A percentile compares a stretch with the other conserved stretches of the same genome.
Evolutionary conservation across 306 rosid species (phyloP).

Genomic region (Rosa persica): DNA sequence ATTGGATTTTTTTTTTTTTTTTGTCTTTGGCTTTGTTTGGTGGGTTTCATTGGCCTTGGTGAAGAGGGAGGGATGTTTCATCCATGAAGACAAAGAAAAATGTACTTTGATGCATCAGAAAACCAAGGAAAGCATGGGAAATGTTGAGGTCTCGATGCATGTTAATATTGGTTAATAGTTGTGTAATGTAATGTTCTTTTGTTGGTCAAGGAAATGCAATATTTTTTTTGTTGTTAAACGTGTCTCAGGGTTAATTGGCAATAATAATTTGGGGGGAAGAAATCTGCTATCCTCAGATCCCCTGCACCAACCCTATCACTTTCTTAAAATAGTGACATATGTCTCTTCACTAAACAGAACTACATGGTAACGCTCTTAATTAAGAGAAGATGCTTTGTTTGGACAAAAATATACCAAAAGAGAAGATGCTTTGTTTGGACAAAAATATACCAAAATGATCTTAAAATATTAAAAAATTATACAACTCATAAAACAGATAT

Average conservation of each 20-base stretch:
- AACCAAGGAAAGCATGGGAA: slow-evolving; percentile 53
- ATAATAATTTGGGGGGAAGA: not conserved
- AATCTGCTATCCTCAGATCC: no score
- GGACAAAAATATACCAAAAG: no score
- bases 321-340: no score
- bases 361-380: no score
- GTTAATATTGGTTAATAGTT: slow-evolving; percentile 1
- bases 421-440: no score
- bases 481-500: no score
- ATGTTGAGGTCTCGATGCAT: slow-evolving; percentile 47
- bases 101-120: slow-evolving; percentile 28
- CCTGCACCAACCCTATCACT: no score
- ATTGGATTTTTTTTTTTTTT: not conserved
- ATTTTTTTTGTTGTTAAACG: no score
- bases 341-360: no score
- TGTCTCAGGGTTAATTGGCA: not conserved
- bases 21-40: not conserved
- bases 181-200: not conserved
- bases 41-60: slow-evolving; percentile 23
- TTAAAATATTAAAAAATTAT: no score
- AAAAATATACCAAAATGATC: no score
- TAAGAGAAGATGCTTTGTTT: no score
- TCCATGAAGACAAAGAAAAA: slow-evolving; percentile 35
- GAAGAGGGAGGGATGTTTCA: slow-evolving; percentile 18
- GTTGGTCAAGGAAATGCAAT: not conserved